A percentile compares a stretch with the other conserved stretches of the same genome.
Conservation (phyloP, 495 filamentous ascomycete species). For the Neurospora sp. region DNA sequence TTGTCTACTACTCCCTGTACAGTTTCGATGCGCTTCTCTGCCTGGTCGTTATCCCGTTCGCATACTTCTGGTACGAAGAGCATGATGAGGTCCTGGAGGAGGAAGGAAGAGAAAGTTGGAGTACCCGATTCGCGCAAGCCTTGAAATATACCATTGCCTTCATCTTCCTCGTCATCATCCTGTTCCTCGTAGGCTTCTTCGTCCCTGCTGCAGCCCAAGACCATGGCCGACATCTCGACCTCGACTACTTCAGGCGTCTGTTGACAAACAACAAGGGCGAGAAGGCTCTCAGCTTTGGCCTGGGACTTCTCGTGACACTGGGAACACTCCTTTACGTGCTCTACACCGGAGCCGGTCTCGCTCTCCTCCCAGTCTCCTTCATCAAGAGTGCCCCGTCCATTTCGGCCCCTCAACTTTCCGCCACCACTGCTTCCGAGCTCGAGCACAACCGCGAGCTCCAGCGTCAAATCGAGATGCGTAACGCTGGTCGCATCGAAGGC, state of each 20-base stretch:
- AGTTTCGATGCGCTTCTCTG: constrained; percentile 87
- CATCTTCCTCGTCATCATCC: constrained; percentile 61
- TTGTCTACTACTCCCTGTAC: constrained; percentile 90
- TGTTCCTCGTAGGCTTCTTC: constrained; percentile 91
- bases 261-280: constrained; percentile 83
- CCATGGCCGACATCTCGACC: constrained; percentile 54
- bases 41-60: constrained; percentile 82
- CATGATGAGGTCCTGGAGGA: constrained; percentile 79
- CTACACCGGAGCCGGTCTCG: constrained; percentile 83
- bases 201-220: constrained; percentile 60
- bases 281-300: constrained; percentile 77
- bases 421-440: constrained; percentile 66
- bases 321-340: constrained; percentile 76
- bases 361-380: constrained; percentile 75
- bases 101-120: constrained; percentile 59
- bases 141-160: constrained; percentile 88
- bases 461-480: constrained; percentile 79
- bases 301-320: constrained; percentile 75
- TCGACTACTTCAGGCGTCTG: constrained; percentile 85
- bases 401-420: constrained; percentile 63
- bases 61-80: constrained; percentile 98
- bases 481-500: constrained; percentile 60
- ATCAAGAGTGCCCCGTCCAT: constrained; percentile 83
- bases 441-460: constrained; percentile 85
- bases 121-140: constrained; percentile 64